Base-by-base conservation (phyloP, 2,329 filamentous ascomycete species). In the Fusarium sp. region DNA sequence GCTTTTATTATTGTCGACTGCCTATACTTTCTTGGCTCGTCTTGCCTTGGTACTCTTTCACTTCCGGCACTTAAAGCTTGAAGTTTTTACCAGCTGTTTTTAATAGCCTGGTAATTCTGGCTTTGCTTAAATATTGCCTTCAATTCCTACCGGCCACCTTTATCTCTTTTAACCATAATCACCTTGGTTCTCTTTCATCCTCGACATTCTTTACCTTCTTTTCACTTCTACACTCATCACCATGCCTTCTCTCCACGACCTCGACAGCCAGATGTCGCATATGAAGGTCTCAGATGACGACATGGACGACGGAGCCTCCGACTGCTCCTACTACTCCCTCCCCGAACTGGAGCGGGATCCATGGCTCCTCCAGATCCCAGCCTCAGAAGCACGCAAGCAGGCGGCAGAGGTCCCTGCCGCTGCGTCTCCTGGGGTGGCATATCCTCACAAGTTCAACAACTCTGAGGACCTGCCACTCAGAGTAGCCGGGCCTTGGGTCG, bases 291-390 rank as follows among this genome's bases (percentile, higher is more conserved):
- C 55, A 4, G 35, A 51, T 4, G 31, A 57, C 12, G 35, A 56
- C 25, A 56, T 50, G 34, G 44, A 56, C 24, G 55, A 56, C n/a
- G 32, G n/a, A n/a, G 40, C n/a, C 1, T 56, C 55, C 8, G 31
- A 43, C 26, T 50, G 39, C 29, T 58, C 55, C 3, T 50, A 58
- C 26, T 59, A 46, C 24, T 59, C 52, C 3, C 52, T 59, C 2
- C 12, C 56, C 0, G 45, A 52, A 1, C 28, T 57, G 1, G 29
- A 51, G 3, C 11, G 24, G 1, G 28, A 46, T 19, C 22, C 29
- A 5, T 31, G 35, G 26, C 28, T 43, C 3, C 39, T 4, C 7
- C 11, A 34, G 12, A 43, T 57, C 8, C 41, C 45, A 12, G 52
- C 52, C 1, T 41, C 29, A 8, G 45, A 57, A 22, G 56, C 46